Percentiles rank a stretch among this genome's conserved stretches.
These are phyloP conservation scores for Amniculicola lignicola DNA, from an alignment of 495 filamentous ascomycete species.

Conservation along the genomic window DNA sequence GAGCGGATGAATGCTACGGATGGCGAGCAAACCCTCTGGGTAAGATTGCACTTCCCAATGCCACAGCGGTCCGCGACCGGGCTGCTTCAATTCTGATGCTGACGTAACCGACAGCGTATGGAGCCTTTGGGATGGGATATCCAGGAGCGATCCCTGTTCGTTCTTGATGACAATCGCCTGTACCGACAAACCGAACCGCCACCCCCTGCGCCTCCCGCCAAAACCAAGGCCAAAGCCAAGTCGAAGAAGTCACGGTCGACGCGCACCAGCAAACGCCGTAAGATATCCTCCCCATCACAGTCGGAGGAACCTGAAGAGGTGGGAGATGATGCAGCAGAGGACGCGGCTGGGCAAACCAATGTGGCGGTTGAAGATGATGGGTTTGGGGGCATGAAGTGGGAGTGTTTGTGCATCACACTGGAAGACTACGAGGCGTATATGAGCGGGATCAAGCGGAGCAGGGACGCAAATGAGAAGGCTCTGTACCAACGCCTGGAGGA, in stretches of 20 bases:
- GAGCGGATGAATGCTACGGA: conserved; percentile 84
- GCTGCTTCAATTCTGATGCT: not conserved
- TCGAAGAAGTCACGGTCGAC: conserved; percentile 68
- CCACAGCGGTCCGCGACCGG: not conserved
- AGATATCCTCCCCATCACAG: conserved; percentile 52
- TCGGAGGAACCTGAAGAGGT: conserved; percentile 51
- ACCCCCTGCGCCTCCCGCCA: conserved; percentile 55
- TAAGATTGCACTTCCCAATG: conserved; percentile 44
- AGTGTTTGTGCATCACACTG: conserved; percentile 79
- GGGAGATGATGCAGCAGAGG: conserved; percentile 58
- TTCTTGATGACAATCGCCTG: conserved; percentile 89
- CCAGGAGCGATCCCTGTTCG: conserved; percentile 78
- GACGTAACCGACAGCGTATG: conserved; percentile 63
- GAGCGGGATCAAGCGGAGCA: conserved; percentile 64
- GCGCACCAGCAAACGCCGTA: conserved; percentile 71
- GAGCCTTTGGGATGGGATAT: conserved; percentile 87
- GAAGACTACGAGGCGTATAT: conserved; percentile 73
- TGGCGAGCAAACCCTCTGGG: conserved; percentile 79
- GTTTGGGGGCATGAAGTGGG: conserved; percentile 77
- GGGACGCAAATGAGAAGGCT: conserved; percentile 76
- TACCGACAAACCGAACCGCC: conserved; percentile 75
- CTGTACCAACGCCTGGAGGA: conserved; percentile 65
- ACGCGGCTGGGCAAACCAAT: conserved; percentile 39
- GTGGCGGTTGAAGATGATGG: conserved; percentile 55
- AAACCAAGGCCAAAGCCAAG: conserved; percentile 56